Conservation (phyloP, 2,329 filamentous ascomycete species). For the Chaetomium sp. region DNA sequence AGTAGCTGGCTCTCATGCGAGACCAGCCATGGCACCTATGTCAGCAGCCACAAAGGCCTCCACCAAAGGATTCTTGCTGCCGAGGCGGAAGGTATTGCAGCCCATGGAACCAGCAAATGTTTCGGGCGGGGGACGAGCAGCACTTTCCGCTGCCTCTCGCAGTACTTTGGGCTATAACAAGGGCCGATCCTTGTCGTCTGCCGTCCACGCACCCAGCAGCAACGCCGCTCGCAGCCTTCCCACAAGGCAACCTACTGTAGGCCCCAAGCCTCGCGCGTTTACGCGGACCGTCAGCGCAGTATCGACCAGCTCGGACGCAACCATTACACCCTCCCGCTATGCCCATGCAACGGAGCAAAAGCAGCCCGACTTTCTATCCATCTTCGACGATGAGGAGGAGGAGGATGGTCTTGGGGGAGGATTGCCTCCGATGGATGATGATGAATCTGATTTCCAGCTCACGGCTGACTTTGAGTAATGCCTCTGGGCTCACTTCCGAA, state of each 20-base stretch:
- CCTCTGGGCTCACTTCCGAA: not conserved
- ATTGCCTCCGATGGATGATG: constrained; percentile 33
- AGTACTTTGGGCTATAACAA: constrained; percentile 82
- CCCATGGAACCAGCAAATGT: constrained; percentile 39
- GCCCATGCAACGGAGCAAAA: constrained; percentile 30
- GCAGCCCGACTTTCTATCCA: constrained; percentile 48
- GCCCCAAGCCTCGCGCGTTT: constrained; percentile 19
- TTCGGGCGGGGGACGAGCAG: constrained; percentile 49
- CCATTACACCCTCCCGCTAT: constrained; percentile 43
- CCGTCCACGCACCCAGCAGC: constrained; percentile 31
- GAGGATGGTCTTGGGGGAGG: constrained; percentile 38
- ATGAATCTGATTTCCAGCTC: constrained; percentile 53
- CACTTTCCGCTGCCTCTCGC: constrained; percentile 62
- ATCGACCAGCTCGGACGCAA: constrained; percentile 36
- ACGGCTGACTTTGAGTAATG: constrained; percentile 33
- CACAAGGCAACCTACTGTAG: constrained; percentile 9
- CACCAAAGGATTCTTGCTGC: constrained; percentile 6
- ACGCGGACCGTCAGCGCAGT: constrained; percentile 32
- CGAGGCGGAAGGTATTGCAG: constrained; percentile 29
- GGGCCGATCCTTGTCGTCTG: constrained; percentile 54
- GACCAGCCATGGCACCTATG: constrained; percentile 16
- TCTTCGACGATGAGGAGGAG: constrained; percentile 47
- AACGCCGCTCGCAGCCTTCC: constrained; percentile 16
- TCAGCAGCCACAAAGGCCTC: constrained; percentile 25
- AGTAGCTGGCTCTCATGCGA: constrained; percentile 22